These are phyloP conservation scores for Taiozyma sp. DNA, from an alignment of 1,139 yeast genomes.

Conservation along the genomic window DNA sequence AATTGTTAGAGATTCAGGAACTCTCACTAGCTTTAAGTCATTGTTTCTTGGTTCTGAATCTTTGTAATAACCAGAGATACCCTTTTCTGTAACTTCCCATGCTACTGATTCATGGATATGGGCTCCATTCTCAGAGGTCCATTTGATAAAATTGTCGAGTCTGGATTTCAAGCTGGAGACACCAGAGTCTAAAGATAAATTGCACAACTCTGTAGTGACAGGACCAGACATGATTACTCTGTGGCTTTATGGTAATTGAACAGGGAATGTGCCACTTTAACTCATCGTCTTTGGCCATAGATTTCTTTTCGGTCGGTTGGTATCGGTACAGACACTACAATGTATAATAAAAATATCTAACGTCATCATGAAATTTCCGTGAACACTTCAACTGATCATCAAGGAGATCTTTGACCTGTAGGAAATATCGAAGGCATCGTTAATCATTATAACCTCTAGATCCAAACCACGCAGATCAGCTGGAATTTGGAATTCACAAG, in stretches of 20 bases:
- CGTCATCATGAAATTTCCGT: not conserved
- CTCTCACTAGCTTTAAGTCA: conserved; percentile 24
- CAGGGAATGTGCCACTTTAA: not conserved
- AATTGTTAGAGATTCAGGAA: conserved; percentile 38
- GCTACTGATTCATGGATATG: conserved; percentile 30
- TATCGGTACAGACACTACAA: not conserved
- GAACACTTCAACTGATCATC: not conserved
- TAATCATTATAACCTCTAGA: conserved; percentile 46
- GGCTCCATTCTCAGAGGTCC: conserved; percentile 53
- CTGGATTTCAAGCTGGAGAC: not conserved
- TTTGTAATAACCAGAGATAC: conserved; percentile 36
- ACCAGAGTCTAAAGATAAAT: not conserved
- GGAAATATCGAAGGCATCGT: conserved; percentile 60
- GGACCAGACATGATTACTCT: not conserved
- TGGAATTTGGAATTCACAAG: conserved; percentile 46
- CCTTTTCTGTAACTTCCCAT: conserved; percentile 28
- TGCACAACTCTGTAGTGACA: not conserved
- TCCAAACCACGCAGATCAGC: conserved; percentile 41
- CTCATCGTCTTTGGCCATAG: conserved; percentile 7
- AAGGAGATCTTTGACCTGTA: conserved; percentile 25
- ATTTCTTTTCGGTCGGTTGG: not conserved
- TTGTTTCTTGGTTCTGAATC: conserved; percentile 4
- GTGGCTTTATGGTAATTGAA: not conserved
- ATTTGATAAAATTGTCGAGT: conserved; percentile 29
- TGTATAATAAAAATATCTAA: not conserved